Evolutionary conservation across 2,329 filamentous ascomycete genomes (phyloP).

Genomic region (Colletotrichum musae): DNA sequence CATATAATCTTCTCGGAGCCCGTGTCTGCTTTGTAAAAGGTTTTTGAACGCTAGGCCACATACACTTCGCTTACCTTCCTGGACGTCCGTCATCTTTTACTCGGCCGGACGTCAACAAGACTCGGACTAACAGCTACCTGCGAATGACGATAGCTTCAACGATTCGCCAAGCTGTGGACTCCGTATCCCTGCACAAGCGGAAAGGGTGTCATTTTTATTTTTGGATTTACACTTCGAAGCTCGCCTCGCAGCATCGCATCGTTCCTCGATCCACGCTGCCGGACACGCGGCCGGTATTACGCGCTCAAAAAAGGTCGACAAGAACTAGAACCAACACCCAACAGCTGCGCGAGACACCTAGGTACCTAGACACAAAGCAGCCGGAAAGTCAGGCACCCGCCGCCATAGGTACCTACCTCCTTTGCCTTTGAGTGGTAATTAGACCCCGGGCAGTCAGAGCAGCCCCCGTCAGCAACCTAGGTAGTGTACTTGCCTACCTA

Average conservation of each 20-base stretch:
- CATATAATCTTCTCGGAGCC: conserved; percentile 10
- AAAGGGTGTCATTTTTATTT: conserved; percentile 21
- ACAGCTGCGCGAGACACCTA: no score
- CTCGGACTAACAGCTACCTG: conserved; percentile 7
- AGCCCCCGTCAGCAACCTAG: no score
- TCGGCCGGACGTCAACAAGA: background rate
- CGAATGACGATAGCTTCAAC: conserved; percentile 15
- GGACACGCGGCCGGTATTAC: conserved; percentile 26
- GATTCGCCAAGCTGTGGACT: conserved; percentile 14
- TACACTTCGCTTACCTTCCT: background rate
- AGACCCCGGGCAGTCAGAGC: no score
- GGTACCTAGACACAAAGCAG: background rate
- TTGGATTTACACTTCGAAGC: conserved; percentile 29
- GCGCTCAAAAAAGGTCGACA: background rate
- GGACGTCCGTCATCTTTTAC: conserved; percentile 11
- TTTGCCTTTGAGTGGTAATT: no score
- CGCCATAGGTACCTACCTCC: background rate
- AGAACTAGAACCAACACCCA: background rate
- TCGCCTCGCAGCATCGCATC: conserved; percentile 22
- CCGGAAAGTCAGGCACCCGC: background rate
- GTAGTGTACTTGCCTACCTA: no score
- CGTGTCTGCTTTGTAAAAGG: background rate
- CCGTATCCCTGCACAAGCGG: conserved; percentile 17
- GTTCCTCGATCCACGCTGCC: conserved; percentile 23
- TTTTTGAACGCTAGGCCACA: no score